Evolutionary conservation across 805 yeast genomes (phyloP).

Genomic region (Cephaloascus fragrans): DNA sequence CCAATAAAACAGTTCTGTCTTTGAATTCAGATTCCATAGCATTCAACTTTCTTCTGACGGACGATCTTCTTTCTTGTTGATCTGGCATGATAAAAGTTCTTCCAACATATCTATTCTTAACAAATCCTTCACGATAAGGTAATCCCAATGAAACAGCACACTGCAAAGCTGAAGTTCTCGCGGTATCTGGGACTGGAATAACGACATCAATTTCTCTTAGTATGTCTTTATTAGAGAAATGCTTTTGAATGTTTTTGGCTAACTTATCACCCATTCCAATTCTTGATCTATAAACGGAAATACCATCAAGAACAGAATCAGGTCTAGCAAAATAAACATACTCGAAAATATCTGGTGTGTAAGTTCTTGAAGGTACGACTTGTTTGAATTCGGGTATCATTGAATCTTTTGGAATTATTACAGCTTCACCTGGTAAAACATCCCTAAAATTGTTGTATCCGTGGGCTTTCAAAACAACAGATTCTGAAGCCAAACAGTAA

Average conservation of each 20-base stretch:
- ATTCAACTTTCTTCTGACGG: constrained; percentile 89
- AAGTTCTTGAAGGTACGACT: constrained; percentile 66
- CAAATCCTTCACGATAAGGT: constrained; percentile 95
- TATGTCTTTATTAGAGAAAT: constrained; percentile 33
- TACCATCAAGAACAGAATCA: constrained; percentile 93
- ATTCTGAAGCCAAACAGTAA: constrained; percentile 92
- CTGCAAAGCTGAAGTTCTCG: constrained; percentile 91
- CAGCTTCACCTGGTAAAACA: constrained; percentile 92
- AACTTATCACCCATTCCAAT: constrained; percentile 88
- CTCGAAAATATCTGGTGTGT: constrained; percentile 94
- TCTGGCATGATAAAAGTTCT: constrained; percentile 98
- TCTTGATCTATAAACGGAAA: constrained; percentile 87
- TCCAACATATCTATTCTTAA: constrained; percentile 93
- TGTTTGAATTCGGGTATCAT: constrained; percentile 75
- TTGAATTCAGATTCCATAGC: constrained; percentile 93
- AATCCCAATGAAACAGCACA: constrained; percentile 73
- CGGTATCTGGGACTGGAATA: constrained; percentile 96
- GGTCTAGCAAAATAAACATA: constrained; percentile 98
- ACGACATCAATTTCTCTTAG: constrained; percentile 77
- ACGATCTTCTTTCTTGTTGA: constrained; percentile 86
- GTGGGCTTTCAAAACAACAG: constrained; percentile 89
- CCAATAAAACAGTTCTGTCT: constrained; percentile 76
- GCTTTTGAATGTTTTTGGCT: constrained; percentile 54
- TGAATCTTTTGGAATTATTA: constrained; percentile 74
- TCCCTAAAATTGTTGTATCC: constrained; percentile 76